Evolutionary conservation across 441 rosid genomes (phyloP), one percentile per base, ranked within the genome.

Genomic region (Gossypium trilobum): DNA sequence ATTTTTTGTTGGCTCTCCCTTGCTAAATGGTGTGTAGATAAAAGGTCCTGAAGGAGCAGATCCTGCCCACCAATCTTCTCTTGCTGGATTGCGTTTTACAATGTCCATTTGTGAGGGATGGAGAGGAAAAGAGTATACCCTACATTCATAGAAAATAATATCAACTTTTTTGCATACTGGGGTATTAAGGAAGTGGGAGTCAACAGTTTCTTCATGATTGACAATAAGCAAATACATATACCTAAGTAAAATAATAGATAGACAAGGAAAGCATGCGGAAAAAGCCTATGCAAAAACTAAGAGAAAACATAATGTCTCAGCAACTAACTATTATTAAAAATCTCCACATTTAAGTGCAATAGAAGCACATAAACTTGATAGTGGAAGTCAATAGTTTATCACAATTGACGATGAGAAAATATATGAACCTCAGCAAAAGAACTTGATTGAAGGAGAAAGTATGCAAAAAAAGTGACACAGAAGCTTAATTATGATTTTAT

Each of bases 31-130:
- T 29, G 97, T 95, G 81, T 95, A 95, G 68, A 95, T 92, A 82
- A 95, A 95, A 77, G 99, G 99, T 69, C 99, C 98, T n/a, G 96
- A 84, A 78, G 99, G 91, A 73, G 95, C 98, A 81, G 96, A 84
- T 73, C 95, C 98, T 29, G 84, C 83, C 98, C 97, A 95, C 99
- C 98, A 95, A 85, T 95, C 97, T 78, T 89, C 96, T 78, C 91
- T 87, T 50, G 85, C 93, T 56, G 92, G 87, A 83, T 87, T 91
- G 68, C 97, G 88, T 73, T 92, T 91, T 73, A 89, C 84, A 61
- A 95, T 88, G 76, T 91, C 92, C 82, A 86, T 87, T 81, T 89
- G 97, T 25, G 91, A 88, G 51, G 91, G 80, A 81, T 86, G 95
- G 59, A 84, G 80, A 64, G 99, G 99, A 82, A 92, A 95, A 77